Conservation (phyloP, 495 filamentous ascomycete species). For the Penicillium waksmanii region DNA sequence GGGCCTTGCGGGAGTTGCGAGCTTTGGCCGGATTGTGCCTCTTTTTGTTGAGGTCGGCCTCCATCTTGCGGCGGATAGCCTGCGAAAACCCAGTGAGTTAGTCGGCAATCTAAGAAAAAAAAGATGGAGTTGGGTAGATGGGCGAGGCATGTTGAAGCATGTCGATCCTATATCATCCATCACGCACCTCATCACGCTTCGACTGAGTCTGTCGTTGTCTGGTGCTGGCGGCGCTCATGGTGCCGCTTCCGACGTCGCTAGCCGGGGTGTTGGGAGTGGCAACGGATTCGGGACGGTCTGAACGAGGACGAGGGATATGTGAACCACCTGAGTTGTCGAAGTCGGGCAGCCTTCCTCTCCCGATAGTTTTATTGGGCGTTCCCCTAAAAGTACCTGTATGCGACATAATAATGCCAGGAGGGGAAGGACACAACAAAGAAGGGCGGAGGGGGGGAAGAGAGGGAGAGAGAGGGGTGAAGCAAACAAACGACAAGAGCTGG, state of each 20-base stretch:
- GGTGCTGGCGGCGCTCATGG: conserved; percentile 76
- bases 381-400: conserved; percentile 56
- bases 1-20: conserved; percentile 86
- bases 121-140: conserved; percentile 13
- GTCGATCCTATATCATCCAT: conserved; percentile 8
- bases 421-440: conserved; percentile 26
- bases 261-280: conserved; percentile 59
- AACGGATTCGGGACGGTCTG: conserved; percentile 72
- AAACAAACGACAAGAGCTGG: conserved; percentile 18
- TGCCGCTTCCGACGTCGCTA: conserved; percentile 54
- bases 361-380: conserved; percentile 52
- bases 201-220: conserved; percentile 87
- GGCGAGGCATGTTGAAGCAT: conserved; percentile 4
- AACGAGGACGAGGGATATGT: conserved; percentile 81
- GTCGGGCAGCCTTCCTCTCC: conserved; percentile 67
- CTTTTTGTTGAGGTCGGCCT: conserved; percentile 97
- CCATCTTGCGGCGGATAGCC: conserved; percentile 96
- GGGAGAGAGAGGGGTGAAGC: conserved; percentile 23
- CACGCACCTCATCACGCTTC: conserved; percentile 94
- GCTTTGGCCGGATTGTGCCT: conserved; percentile 76
- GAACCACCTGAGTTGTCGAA: conserved; percentile 70
- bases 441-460: conserved; percentile 21
- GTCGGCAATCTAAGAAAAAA: not conserved
- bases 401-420: conserved; percentile 54
- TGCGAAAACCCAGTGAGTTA: conserved; percentile 37